A percentile compares a stretch with the other conserved stretches of the same genome.
phyloP scores from a whole-genome alignment of 768 basidiomycete species.

The Scleroderma bovista region DNA sequence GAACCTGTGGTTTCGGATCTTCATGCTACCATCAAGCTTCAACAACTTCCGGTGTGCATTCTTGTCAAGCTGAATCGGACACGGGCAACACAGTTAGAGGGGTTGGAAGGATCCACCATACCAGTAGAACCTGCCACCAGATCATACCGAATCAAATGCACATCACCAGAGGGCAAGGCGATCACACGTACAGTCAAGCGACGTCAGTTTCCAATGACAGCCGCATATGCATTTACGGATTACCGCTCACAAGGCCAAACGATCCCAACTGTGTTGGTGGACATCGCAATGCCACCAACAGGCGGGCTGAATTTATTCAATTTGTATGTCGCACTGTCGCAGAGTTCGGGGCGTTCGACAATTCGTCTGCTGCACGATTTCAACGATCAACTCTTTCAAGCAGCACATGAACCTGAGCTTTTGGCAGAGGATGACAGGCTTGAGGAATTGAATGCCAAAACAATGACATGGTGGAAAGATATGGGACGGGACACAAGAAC shows the following conservation, averaged over 20 bases:
- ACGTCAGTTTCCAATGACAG: slow-evolving; percentile 31
- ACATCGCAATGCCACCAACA: slow-evolving; percentile 32
- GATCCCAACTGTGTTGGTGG: slow-evolving; percentile 30
- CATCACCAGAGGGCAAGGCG: slow-evolving; percentile 2
- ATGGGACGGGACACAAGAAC: no score
- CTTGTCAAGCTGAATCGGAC: slow-evolving; percentile 29
- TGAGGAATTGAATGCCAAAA: no score
- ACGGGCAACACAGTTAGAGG: slow-evolving; percentile 16
- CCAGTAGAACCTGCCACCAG: slow-evolving; percentile 24
- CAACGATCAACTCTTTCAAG: slow-evolving; percentile 16
- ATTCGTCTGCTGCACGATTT: slow-evolving; percentile 28
- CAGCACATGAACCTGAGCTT: slow-evolving; percentile 4
- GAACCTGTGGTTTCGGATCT: slow-evolving; percentile 9
- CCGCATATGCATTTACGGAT: slow-evolving; percentile 39
- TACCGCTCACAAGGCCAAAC: slow-evolving; percentile 41
- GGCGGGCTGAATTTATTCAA: slow-evolving; percentile 33
- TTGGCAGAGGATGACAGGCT: slow-evolving; percentile 4
- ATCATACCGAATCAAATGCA: slow-evolving; percentile 10
- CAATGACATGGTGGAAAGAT: no score
- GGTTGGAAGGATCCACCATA: slow-evolving; percentile 26
- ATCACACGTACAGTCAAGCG: no score
- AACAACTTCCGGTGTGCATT: slow-evolving; percentile 25
- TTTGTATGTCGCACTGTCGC: slow-evolving; percentile 36
- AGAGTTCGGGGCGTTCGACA: slow-evolving; percentile 22
- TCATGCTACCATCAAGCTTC: slow-evolving; percentile 14